Evolutionary conservation across 2,329 filamentous ascomycete genomes (phyloP), one percentile per base, ranked within the genome.

Genomic region (Fusarium aywerte): DNA sequence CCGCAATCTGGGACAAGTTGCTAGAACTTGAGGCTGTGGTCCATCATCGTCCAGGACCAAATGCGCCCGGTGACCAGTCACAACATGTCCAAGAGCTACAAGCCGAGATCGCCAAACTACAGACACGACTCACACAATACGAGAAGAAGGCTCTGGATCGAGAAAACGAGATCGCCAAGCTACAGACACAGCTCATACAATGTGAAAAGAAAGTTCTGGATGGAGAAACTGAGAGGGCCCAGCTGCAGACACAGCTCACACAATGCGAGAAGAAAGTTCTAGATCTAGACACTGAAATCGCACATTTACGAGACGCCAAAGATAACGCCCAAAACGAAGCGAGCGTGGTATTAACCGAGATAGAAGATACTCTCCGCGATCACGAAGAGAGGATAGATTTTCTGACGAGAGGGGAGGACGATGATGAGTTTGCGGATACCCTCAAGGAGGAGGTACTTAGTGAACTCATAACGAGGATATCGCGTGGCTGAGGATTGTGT

Each of bases 61-160:
- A n/a, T 36, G 15, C 10, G 11, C 40, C 40, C n/a, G n/a, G n/a
- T n/a, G n/a, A n/a, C 11, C 40, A 44, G 40, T 44, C 40, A 44
- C 40, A 11, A 11, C n/a, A 44, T 33, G n/a, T 45, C 18, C n/a
- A 45, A 23, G 29, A 9, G 9, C 29, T 32, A 12, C 27, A 21
- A 7, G 29, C 18, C 6, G 5, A 21, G 8, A 20, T 45, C 4
- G 18, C 5, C 29, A 11, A 31, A 11, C 16, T 5, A 12, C 4
- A 33, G 32, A 16, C 15, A 33, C n/a, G 16, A n/a, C 32, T 33
- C 16, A 13, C 32, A n/a, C 32, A 13, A 6, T 33, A 13, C 32
- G 32, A 33, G 32, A 16, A 33, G 32, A 4, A 12, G 15, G 32
- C 16, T 13, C 32, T n/a, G 13, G 32, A 33, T 33, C 32, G 15